A percentile compares a stretch with the other conserved stretches of the same genome.
Conservation (phyloP, 2,329 filamentous ascomycete species). For the Pseudogymnoascus sp. region DNA sequence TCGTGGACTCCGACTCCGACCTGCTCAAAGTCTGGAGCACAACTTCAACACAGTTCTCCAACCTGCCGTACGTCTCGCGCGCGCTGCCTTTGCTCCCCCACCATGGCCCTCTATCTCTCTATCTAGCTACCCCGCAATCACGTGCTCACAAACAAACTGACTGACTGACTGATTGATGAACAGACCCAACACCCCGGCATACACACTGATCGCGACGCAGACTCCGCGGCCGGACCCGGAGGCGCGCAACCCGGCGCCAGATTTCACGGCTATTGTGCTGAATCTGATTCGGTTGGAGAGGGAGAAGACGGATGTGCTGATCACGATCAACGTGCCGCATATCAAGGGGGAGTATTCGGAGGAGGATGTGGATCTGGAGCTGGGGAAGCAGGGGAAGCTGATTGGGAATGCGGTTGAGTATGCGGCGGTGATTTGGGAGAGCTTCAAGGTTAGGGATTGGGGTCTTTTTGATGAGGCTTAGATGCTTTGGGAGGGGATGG, state of each 20-base stretch:
- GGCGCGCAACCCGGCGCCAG: slow-evolving; percentile 32
- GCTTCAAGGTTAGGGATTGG: slow-evolving; percentile 75
- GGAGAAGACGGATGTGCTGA: slow-evolving; percentile 70
- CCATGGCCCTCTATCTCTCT: slow-evolving; percentile 3
- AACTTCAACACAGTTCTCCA: slow-evolving; percentile 51
- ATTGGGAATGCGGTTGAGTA: slow-evolving; percentile 64
- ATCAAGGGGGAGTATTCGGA: slow-evolving; percentile 66
- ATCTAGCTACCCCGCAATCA: slow-evolving; percentile 16
- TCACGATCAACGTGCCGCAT: slow-evolving; percentile 84
- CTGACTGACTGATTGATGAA: neutral
- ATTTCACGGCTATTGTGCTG: slow-evolving; percentile 68
- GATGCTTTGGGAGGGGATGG: neutral
- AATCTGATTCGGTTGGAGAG: slow-evolving; percentile 69
- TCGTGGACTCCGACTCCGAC: slow-evolving; percentile 57
- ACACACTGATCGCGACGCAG: slow-evolving; percentile 63
- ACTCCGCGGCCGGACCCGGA: slow-evolving; percentile 34
- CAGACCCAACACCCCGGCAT: slow-evolving; percentile 50
- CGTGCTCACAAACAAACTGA: slow-evolving; percentile 3
- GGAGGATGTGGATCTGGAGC: slow-evolving; percentile 60
- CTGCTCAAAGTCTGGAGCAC: slow-evolving; percentile 60
- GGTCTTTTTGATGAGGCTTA: slow-evolving; percentile 46
- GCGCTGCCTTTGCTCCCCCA: neutral
- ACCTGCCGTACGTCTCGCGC: slow-evolving; percentile 34
- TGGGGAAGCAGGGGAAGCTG: slow-evolving; percentile 58
- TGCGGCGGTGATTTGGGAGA: slow-evolving; percentile 59